Base-by-base conservation (phyloP, 1,284 basidiomycete genomes). In the Xerocomus minutiporus region DNA sequence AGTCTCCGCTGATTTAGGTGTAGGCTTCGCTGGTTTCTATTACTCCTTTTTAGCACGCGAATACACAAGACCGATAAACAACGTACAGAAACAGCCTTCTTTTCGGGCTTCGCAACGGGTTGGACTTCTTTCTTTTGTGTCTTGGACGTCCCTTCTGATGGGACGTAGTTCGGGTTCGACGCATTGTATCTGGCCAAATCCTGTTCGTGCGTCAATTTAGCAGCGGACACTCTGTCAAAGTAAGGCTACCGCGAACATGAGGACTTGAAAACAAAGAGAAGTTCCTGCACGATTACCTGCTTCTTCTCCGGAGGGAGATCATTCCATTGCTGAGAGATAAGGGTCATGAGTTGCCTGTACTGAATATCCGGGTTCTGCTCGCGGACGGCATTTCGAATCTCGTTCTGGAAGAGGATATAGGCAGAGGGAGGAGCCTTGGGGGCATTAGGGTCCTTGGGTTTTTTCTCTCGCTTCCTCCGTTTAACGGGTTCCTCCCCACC, bases 341-440 rank as follows among this genome's bases (percentile, higher is more conserved):
- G 69, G 43, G 70, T 69, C 57, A 95, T 73, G 26, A 96, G 73
- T 57, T 95, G 92, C 51, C 79, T 72, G 66, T 95, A 86, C 40
- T 80, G 71, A 55, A 91, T 72, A 9, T 73, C 72, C 4, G 90
- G 88, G 67, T 89, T 74, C 60, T 78, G 72, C 45, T 75, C 74
- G 73, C 86, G 85, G 62, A 91, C 76, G 58, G 81, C 74, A 57
- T 84, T 82, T 63, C 94, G 86, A 55, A 94, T 80, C 41, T 91
- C 88, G 69, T 97, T 97, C 73, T 97, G 96, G 80, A 90, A 99
- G 62, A 97, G 78, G 67, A 99, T 84, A 76, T 97, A 99, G 17
- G 94, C 94, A 17, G 92, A 93, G 20, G 94, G 82, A 26, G 96
- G 93, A 15, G 93, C 86, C 73, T 97, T 97, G 40, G 96, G 96